Conservation (phyloP, 2,329 filamentous ascomycete genomes). For the Magnaporthales sp. region DNA sequence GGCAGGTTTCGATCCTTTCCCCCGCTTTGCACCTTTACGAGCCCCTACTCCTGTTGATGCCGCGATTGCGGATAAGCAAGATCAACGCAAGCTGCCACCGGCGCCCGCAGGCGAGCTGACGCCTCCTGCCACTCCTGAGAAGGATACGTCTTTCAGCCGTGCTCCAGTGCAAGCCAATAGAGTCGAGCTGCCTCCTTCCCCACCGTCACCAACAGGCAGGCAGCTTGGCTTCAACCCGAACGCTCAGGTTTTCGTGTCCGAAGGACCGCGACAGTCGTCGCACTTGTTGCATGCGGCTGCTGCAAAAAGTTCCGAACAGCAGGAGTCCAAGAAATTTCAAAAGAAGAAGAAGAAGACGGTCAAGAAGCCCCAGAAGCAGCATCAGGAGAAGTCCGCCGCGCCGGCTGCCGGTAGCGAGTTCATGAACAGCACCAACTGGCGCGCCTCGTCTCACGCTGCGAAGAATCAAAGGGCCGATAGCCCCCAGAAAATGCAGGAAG, state of each 20-base stretch:
- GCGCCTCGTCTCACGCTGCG: background rate
- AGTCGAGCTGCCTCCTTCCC: background rate
- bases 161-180: background rate
- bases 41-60: background rate
- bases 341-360: constrained; percentile 2
- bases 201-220: background rate
- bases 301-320: background rate
- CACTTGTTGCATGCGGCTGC: background rate
- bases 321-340: background rate
- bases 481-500: background rate
- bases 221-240: background rate
- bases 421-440: background rate
- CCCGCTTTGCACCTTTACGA: background rate
- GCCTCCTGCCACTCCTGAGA: background rate
- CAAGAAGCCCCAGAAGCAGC: background rate
- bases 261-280: background rate
- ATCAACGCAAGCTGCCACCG: background rate
- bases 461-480: background rate
- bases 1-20: constrained; percentile 6
- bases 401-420: background rate
- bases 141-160: background rate
- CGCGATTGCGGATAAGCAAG: background rate
- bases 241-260: background rate
- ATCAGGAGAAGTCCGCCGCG: background rate
- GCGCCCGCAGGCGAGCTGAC: background rate